phyloP scores from a whole-genome alignment of 352 stramenopile genomes.

The Plasmopara muralis region DNA sequence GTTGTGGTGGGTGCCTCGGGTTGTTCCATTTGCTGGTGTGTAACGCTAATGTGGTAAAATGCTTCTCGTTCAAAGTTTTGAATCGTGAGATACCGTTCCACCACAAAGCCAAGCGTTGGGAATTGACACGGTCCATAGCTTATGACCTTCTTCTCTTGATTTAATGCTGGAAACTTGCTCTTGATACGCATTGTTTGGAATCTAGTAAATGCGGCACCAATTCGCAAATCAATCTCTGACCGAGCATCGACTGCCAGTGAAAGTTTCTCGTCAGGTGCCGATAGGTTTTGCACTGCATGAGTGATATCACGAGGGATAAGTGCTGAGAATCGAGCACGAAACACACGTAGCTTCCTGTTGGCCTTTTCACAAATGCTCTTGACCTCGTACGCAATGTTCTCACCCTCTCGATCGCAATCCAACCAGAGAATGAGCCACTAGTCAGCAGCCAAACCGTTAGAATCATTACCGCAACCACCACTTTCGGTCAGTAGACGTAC shows the following conservation, averaged over 20 bases:
- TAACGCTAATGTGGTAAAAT: constrained; percentile 95
- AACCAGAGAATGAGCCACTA: constrained; percentile 96
- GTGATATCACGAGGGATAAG: constrained; percentile 90
- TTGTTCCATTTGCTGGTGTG: constrained; percentile 45
- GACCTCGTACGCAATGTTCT: constrained; percentile 98
- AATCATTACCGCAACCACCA: background rate
- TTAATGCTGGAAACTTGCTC: constrained; percentile 60
- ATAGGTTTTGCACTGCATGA: constrained; percentile 80
- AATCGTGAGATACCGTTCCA: constrained; percentile 91
- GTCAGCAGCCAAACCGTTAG: background rate
- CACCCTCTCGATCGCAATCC: constrained; percentile 99
- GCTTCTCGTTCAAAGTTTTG: constrained; percentile 95
- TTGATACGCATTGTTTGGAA: constrained; percentile 94
- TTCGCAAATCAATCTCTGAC: constrained; percentile 93
- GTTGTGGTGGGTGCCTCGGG: constrained; percentile 55
- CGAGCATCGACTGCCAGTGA: constrained; percentile 85
- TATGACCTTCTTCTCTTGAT: constrained; percentile 85
- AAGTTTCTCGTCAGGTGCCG: constrained; percentile 69
- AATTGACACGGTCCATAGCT: constrained; percentile 99
- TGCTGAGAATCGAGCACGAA: constrained; percentile 90
- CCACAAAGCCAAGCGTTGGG: constrained; percentile 97
- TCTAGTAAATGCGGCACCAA: constrained; percentile 92
- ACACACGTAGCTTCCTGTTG: constrained; percentile 72
- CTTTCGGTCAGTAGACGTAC: constrained; percentile 14
- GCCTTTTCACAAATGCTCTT: constrained; percentile 79